Conservation (phyloP, 441 rosid species). For the Gossypium schwendimanii region DNA sequence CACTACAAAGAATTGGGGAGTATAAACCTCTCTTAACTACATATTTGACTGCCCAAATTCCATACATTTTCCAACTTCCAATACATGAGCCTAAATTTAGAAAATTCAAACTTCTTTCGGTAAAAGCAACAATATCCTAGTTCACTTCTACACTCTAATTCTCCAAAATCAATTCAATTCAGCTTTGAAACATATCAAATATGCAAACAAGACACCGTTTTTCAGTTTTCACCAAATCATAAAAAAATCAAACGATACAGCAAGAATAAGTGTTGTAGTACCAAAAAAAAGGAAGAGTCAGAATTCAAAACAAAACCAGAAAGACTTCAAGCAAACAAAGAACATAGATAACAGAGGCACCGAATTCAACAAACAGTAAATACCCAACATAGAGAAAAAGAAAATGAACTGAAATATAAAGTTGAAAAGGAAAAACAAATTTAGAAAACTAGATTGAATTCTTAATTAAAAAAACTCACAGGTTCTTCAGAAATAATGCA, state of each 20-base stretch:
- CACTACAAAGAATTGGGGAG: not conserved
- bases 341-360: not conserved
- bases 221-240: constrained; percentile 3
- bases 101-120: not conserved
- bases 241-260: not conserved
- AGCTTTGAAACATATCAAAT: not conserved
- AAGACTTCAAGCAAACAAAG: not conserved
- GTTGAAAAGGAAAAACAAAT: not conserved
- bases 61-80: not conserved
- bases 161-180: constrained; percentile 5
- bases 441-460: not conserved
- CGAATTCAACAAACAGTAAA: constrained; percentile 4
- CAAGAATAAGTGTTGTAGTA: not conserved
- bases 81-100: not conserved
- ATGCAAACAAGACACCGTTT: constrained; percentile 1
- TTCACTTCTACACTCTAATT: not conserved
- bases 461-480: constrained; percentile 26
- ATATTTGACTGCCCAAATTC: not conserved
- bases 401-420: not conserved
- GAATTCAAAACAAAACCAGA: not conserved
- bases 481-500: constrained; percentile 92
- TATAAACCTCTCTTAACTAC: not conserved
- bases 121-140: not conserved
- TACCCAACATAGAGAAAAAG: constrained; percentile 13
- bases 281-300: not conserved